Evolutionary conservation across 305 asterid genomes (phyloP).

Genomic region (Solanum chacoense): DNA sequence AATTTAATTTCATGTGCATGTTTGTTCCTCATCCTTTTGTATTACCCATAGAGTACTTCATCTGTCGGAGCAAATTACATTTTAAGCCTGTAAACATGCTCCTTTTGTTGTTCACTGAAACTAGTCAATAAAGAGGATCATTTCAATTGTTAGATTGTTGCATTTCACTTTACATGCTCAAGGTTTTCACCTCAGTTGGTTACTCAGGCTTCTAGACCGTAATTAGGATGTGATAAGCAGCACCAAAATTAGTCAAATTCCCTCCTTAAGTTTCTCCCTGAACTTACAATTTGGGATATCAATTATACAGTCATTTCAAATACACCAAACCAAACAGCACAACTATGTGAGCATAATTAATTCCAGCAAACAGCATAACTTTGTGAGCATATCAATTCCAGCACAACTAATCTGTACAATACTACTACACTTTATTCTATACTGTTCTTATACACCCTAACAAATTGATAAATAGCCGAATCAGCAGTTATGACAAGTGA

Average conservation of each 20-base stretch:
- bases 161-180: neutral
- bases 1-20: neutral
- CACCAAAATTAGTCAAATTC: neutral
- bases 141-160: neutral
- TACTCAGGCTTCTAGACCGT: neutral
- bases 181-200: neutral
- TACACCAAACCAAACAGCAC: neutral
- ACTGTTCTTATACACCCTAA: neutral
- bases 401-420: neutral
- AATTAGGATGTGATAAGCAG: neutral
- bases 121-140: neutral
- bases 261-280: neutral
- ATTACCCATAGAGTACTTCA: neutral
- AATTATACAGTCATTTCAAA: neutral
- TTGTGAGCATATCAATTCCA: neutral
- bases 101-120: neutral
- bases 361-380: neutral
- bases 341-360: neutral
- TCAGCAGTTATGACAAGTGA: slow-evolving; percentile 68
- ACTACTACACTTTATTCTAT: neutral
- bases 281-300: neutral
- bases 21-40: neutral
- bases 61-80: neutral
- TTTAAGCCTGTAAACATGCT: neutral
- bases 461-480: slow-evolving; percentile 30